Conservation (phyloP, 495 filamentous ascomycete genomes). For the Hamigera avellanea region DNA sequence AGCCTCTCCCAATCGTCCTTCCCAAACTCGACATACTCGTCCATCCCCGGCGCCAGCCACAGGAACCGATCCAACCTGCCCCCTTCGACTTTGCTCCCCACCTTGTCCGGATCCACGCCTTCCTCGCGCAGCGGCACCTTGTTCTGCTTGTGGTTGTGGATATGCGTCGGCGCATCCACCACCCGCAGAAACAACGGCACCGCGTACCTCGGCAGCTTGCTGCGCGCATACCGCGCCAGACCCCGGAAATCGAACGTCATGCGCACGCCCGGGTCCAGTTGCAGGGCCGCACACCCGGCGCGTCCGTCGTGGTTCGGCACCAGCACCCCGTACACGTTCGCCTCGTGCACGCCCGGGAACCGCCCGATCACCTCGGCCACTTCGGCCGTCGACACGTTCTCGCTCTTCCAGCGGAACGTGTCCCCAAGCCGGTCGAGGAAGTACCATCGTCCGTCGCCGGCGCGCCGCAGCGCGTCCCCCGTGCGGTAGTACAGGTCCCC, state of each 20-base stretch:
- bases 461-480: constrained; percentile 58
- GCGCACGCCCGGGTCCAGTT: constrained; percentile 23
- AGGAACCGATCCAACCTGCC: constrained; percentile 38
- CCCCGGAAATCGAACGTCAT: constrained; percentile 41
- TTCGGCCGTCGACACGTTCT: constrained; percentile 74
- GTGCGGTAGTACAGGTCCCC: constrained; percentile 67
- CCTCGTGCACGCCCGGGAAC: constrained; percentile 56
- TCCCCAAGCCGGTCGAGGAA: constrained; percentile 71
- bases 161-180: constrained; percentile 45
- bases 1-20: constrained; percentile 37
- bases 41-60: constrained; percentile 42
- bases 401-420: constrained; percentile 75
- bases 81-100: constrained; percentile 35
- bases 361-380: constrained; percentile 56
- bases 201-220: constrained; percentile 58
- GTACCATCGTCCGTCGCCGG: constrained; percentile 61
- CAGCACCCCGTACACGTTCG: constrained; percentile 66
- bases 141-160: constrained; percentile 79
- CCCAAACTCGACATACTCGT: constrained; percentile 46
- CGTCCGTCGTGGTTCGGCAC: constrained; percentile 62
- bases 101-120: constrained; percentile 48
- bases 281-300: constrained; percentile 55
- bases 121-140: constrained; percentile 63
- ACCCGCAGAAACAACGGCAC: constrained; percentile 66
- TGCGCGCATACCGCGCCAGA: constrained; percentile 39